Conservation (phyloP, 306 rosid genomes). For the Trifolium fragiferum region DNA sequence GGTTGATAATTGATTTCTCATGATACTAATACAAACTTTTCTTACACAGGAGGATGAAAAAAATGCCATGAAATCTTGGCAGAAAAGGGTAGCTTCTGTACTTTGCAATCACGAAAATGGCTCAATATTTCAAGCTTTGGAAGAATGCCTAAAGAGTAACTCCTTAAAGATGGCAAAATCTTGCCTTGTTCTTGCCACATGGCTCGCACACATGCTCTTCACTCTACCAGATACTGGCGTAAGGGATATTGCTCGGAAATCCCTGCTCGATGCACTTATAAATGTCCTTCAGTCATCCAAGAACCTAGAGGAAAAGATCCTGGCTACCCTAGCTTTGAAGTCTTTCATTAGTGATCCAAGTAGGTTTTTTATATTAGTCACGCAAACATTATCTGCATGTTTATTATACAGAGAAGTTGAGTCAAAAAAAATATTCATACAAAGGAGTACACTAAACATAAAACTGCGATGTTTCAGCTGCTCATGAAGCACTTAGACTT, state of each 20-base stretch:
- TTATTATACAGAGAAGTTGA: not conserved
- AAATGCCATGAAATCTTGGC: slow-evolving; percentile 72
- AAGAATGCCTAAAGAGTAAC: slow-evolving; percentile 77
- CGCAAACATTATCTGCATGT: not conserved
- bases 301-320: slow-evolving; percentile 76
- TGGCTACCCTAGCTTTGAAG: slow-evolving; percentile 79
- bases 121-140: slow-evolving; percentile 81
- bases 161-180: slow-evolving; percentile 73
- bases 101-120: slow-evolving; percentile 90
- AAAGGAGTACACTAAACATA: slow-evolving; percentile 30
- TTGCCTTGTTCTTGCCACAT: slow-evolving; percentile 80
- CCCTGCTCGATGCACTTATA: slow-evolving; percentile 74
- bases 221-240: slow-evolving; percentile 82
- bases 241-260: slow-evolving; percentile 65
- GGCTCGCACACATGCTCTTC: slow-evolving; percentile 89
- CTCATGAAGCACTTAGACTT: slow-evolving; percentile 70
- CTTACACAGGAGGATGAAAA: slow-evolving; percentile 77
- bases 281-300: slow-evolving; percentile 77
- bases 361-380: slow-evolving; percentile 37
- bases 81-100: slow-evolving; percentile 75
- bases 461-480: slow-evolving; percentile 54
- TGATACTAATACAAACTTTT: slow-evolving; percentile 34
- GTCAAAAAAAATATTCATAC: not conserved
- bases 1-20: slow-evolving; percentile 29
- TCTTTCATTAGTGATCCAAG: slow-evolving; percentile 70